phyloP scores from a whole-genome alignment of 768 basidiomycete genomes.

The Lentinula aciculospora region DNA sequence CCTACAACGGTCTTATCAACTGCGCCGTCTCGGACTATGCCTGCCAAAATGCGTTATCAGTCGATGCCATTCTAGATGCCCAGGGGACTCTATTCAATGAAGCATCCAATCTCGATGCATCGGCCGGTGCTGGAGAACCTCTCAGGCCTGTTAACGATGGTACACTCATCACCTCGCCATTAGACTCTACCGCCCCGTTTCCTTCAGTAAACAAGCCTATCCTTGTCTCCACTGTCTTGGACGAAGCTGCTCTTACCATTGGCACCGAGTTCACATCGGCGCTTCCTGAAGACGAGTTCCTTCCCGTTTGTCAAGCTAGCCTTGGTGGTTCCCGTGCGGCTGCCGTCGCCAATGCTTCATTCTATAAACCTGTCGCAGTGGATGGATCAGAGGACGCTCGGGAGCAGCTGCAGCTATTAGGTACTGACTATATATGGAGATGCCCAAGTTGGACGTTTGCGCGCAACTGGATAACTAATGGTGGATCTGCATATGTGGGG shows the following conservation, averaged over 20 bases:
- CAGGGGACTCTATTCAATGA: slow-evolving; percentile 40
- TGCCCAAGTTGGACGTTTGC: slow-evolving; percentile 71
- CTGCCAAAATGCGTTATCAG: slow-evolving; percentile 47
- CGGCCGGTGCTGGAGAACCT: slow-evolving; percentile 49
- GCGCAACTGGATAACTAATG: slow-evolving; percentile 56
- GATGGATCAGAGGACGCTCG: slow-evolving; percentile 40
- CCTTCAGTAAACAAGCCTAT: slow-evolving; percentile 59
- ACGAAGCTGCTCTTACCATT: slow-evolving; percentile 71
- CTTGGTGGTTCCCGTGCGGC: slow-evolving; percentile 43
- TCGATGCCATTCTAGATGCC: slow-evolving; percentile 47
- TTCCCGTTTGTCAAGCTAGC: slow-evolving; percentile 29
- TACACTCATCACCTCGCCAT: slow-evolving; percentile 58
- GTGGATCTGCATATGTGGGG: slow-evolving; percentile 66
- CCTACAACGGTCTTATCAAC: slow-evolving; percentile 41
- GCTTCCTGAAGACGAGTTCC: slow-evolving; percentile 34
- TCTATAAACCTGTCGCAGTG: slow-evolving; percentile 34
- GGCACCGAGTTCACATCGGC: slow-evolving; percentile 25
- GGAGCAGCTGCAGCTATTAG: slow-evolving; percentile 48
- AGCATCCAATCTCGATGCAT: slow-evolving; percentile 41
- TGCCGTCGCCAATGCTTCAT: slow-evolving; percentile 35
- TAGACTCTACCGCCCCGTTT: slow-evolving; percentile 57
- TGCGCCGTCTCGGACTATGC: slow-evolving; percentile 39
- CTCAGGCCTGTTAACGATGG: slow-evolving; percentile 67
- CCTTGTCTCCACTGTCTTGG: slow-evolving; percentile 61
- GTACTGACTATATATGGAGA: slow-evolving; percentile 66